A percentile compares a stretch with the other conserved stretches of the same genome.
Conservation (phyloP, 805 yeast species). For the Wickerhamiella kurtzmanii region DNA sequence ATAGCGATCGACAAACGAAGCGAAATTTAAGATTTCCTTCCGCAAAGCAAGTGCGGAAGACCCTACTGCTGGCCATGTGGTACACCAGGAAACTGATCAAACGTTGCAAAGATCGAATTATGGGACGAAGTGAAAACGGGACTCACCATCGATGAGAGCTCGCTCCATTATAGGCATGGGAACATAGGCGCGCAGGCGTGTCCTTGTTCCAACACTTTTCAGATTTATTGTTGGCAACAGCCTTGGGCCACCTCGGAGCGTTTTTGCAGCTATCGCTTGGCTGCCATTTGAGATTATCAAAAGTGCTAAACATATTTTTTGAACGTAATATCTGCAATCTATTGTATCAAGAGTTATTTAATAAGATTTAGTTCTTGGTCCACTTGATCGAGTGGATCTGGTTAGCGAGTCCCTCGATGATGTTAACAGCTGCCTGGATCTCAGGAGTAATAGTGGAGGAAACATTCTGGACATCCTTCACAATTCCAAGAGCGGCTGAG, state of each 20-base stretch:
- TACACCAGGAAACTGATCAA: not conserved
- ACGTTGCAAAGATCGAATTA: not conserved
- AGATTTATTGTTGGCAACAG: no score
- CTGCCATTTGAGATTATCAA: no score
- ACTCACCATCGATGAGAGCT: not conserved
- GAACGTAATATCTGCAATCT: not conserved
- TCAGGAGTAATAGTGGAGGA: not conserved
- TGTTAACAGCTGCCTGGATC: not conserved
- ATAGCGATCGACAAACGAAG: not conserved
- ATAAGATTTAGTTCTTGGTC: not conserved
- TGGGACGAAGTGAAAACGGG: not conserved
- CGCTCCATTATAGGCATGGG: not conserved
- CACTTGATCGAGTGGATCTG: not conserved
- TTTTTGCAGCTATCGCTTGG: no score
- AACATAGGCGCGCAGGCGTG: no score
- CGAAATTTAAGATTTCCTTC: not conserved
- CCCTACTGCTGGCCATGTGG: not conserved
- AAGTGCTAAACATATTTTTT: no score
- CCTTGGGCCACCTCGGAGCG: no score
- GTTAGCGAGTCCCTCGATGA: not conserved
- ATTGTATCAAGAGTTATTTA: not conserved
- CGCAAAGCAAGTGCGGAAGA: not conserved
- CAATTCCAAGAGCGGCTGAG: not conserved
- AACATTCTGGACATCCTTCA: not conserved
- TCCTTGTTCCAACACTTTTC: no score